Percentiles rank a stretch among this genome's conserved stretches.
These are phyloP conservation scores for Lunularia cruciata DNA, from an alignment of 225 moss, liverwort and hornwort genomes.

Conservation along the genomic window DNA sequence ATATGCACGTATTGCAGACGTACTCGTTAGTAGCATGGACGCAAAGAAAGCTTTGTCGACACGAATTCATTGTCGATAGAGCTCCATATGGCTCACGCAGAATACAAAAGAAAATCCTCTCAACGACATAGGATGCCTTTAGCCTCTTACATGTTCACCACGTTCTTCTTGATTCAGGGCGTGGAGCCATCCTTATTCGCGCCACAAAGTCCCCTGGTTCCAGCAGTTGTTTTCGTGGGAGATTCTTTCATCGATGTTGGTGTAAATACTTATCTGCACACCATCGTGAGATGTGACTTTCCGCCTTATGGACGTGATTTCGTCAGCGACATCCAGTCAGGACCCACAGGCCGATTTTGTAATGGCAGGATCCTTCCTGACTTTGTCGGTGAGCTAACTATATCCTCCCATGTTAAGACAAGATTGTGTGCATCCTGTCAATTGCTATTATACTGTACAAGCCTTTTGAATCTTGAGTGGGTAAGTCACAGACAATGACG, in stretches of 20 bases:
- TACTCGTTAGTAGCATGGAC: too few relatives aligned
- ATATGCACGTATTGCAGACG: too few relatives aligned
- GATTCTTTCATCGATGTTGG: conserved; percentile 15
- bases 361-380: conserved; percentile 18
- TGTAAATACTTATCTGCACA: background rate
- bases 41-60: too few relatives aligned
- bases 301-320: conserved; percentile 19
- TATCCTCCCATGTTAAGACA: background rate
- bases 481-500: background rate
- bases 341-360: conserved; percentile 18
- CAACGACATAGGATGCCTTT: too few relatives aligned
- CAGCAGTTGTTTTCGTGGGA: conserved; percentile 16
- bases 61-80: too few relatives aligned
- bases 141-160: too few relatives aligned
- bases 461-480: background rate
- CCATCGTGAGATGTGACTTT: background rate
- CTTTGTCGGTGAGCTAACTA: background rate
- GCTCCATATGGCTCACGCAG: too few relatives aligned
- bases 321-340: background rate
- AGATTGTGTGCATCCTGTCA: background rate
- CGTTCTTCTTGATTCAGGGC: too few relatives aligned
- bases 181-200: too few relatives aligned
- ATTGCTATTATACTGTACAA: background rate
- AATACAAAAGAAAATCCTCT: too few relatives aligned
- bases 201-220: background rate